Evolutionary conservation across 2,329 filamentous ascomycete genomes (phyloP), one percentile per base, ranked within the genome.

Genomic region (Aspergillus pseudonomiae): DNA sequence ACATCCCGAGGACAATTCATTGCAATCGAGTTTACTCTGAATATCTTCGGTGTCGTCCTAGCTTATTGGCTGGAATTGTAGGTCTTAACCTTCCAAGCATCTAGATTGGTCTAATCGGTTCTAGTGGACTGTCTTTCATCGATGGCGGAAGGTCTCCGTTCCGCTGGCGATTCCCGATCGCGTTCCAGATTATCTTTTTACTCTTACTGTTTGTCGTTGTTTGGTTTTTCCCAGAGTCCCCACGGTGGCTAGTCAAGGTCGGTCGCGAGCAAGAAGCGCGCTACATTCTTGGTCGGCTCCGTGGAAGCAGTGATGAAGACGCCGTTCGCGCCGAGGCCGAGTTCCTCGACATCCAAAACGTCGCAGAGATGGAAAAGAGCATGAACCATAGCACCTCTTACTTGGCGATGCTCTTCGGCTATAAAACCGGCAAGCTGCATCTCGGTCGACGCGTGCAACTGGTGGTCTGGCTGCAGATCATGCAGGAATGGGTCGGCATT

Each of bases 401-500:
- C 68, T 70, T 85, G 3, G 80, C 85, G 55, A 91, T 92, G 89
- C 77, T 92, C 1, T 88, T 90, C 59, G 88, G 88, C 2, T 84
- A 86, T 60, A 87, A 87, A 3, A 89, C 87, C 0, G 89, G 82
- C 1, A 86, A 89, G 58, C 75, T 91, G 10, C 89, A 91, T 66
- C 89, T 86, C 0, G 89, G 85, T 0, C 83, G 89, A 1, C 85
- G 90, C 6, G 88, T 91, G 0, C 88, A 91, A 69, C 82, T 92
- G 1, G 88, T 89, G 3, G 82, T 92, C 41, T 91, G 89, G 88
- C 80, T 91, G 10, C 88, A 91, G 76, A 89, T 91, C 52, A 84
- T 91, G 71, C 88, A 91, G 70, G 86, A 90, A 69, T 90, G 88
- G 87, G 84, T 88, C 58, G 88, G 89, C 0, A 91, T 91, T 64